Conservation (phyloP, 805 yeast species). For the Isabelozyma rhagii region DNA sequence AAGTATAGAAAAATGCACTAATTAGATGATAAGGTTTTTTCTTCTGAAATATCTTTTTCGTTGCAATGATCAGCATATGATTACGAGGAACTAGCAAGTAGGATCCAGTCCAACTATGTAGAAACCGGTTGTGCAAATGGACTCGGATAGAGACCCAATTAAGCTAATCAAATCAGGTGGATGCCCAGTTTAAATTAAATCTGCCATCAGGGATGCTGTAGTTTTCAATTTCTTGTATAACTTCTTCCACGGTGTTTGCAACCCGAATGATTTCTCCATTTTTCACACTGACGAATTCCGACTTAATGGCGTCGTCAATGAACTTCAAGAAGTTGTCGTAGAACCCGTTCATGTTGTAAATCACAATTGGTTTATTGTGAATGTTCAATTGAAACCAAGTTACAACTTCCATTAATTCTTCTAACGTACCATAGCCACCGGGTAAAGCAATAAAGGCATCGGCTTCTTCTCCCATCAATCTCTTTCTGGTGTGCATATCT, state of each 20-base stretch:
- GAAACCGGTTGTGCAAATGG: too few relatives aligned
- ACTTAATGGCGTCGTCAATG: slow-evolving; percentile 53
- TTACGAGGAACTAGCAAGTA: too few relatives aligned
- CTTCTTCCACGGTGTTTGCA: slow-evolving; percentile 68
- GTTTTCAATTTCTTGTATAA: slow-evolving; percentile 54
- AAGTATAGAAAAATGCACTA: not conserved
- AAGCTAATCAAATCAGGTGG: slow-evolving; percentile 8
- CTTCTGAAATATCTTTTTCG: too few relatives aligned
- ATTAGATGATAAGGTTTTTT: not conserved
- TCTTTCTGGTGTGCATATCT: slow-evolving; percentile 89
- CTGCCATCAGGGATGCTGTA: slow-evolving; percentile 71
- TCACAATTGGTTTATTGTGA: slow-evolving; percentile 75
- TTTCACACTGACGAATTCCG: slow-evolving; percentile 65
- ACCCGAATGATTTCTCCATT: slow-evolving; percentile 68
- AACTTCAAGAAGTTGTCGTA: slow-evolving; percentile 68
- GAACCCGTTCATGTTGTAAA: slow-evolving; percentile 78
- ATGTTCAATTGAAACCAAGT: slow-evolving; percentile 91
- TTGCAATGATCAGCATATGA: too few relatives aligned
- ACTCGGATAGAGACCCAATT: too few relatives aligned
- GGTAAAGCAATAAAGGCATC: slow-evolving; percentile 86
- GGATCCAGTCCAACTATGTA: too few relatives aligned
- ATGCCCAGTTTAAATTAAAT: slow-evolving; percentile 68
- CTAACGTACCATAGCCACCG: slow-evolving; percentile 89
- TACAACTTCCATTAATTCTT: slow-evolving; percentile 84
- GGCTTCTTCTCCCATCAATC: slow-evolving; percentile 83